Percentiles rank a stretch among this genome's conserved stretches.
Conservation (phyloP, 176 grass and related monocot species). For the Oryza nivara region DNA sequence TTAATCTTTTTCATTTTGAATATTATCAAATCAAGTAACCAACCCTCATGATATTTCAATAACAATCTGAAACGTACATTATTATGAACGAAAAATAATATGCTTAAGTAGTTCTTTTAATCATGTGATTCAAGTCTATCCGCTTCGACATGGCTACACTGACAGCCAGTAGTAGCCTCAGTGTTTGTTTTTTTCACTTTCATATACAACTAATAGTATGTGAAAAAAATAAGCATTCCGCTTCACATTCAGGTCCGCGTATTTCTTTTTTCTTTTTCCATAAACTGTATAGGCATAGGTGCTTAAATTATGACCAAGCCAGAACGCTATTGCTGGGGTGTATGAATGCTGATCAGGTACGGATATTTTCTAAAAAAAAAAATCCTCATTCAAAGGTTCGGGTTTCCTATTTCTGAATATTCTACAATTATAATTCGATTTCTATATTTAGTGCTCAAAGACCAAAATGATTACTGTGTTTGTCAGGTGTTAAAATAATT, state of each 20-base stretch:
- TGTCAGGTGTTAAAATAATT: not conserved
- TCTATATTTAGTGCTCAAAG: not conserved
- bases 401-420: conserved; percentile 28
- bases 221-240: conserved; percentile 20
- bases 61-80: conserved; percentile 23
- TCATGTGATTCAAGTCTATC: conserved; percentile 5
- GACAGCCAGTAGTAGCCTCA: conserved; percentile 11
- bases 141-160: conserved; percentile 15
- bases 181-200: conserved; percentile 23
- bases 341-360: not conserved
- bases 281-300: conserved; percentile 17
- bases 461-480: not conserved
- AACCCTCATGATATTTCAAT: conserved; percentile 14
- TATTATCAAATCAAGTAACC: not conserved
- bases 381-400: conserved; percentile 25
- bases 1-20: conserved; percentile 12
- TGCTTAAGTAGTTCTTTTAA: conserved; percentile 22
- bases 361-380: not conserved
- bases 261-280: not conserved
- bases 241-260: conserved; percentile 14
- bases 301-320: conserved; percentile 18
- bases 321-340: conserved; percentile 28
- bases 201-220: conserved; percentile 27
- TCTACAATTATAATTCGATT: conserved; percentile 8
- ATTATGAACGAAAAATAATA: not conserved